These are phyloP conservation scores for Hamamelis virginiana DNA, from an alignment of 164 flowering plant species.

Conservation along the genomic window DNA sequence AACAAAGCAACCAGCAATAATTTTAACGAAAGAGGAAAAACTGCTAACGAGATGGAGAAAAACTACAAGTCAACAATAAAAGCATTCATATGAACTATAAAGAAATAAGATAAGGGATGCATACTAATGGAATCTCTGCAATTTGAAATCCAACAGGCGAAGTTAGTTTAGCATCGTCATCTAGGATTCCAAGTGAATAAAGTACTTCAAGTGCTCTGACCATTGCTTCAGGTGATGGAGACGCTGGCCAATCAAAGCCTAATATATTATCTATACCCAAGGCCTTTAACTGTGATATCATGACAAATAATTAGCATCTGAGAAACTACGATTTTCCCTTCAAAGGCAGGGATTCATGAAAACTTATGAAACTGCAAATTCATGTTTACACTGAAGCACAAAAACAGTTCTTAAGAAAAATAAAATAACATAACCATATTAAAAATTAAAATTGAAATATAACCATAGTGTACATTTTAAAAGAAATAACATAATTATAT, in stretches of 20 bases:
- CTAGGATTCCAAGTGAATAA: slow-evolving; percentile 84
- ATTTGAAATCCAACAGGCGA: slow-evolving; percentile 94
- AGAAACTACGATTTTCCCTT: neutral
- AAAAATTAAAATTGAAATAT: no score
- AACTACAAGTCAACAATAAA: neutral
- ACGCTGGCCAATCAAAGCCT: slow-evolving; percentile 97
- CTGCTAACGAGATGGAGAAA: no score
- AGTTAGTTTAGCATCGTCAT: slow-evolving; percentile 97
- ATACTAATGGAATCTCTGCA: slow-evolving; percentile 91
- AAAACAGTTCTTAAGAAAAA: no score
- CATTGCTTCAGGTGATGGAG: slow-evolving; percentile 93
- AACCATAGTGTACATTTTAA: no score
- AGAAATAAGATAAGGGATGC: slow-evolving; percentile 14
- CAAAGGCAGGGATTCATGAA: neutral
- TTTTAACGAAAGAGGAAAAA: no score
- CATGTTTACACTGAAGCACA: no score
- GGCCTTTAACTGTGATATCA: slow-evolving; percentile 70
- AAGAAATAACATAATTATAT: no score
- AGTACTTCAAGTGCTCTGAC: slow-evolving; percentile 93
- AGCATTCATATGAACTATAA: neutral
- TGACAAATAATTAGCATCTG: slow-evolving; percentile 12
- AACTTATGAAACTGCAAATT: neutral
- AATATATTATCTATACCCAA: slow-evolving; percentile 94
- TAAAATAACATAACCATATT: no score
- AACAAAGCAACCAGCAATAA: neutral